Percentiles rank a stretch among this genome's conserved stretches.
phyloP scores from a whole-genome alignment of 176 grass and related monocot genomes.

The Avena atlantica region DNA sequence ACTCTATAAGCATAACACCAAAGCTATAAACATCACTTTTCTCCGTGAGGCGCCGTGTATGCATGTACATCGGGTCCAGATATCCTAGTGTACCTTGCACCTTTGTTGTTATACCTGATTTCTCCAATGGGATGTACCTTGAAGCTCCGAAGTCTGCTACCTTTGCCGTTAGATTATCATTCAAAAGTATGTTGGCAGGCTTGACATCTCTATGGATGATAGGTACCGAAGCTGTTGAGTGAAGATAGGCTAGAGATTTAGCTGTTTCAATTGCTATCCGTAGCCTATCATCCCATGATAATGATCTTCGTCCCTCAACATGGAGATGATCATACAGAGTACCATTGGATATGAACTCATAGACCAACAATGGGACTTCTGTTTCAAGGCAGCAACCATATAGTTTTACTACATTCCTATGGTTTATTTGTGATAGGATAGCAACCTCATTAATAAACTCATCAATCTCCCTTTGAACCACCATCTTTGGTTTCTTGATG shows the following conservation, averaged over 20 bases:
- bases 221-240: not conserved
- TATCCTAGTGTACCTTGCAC: slow-evolving; percentile 16
- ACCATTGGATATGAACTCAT: not conserved
- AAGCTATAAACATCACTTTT: slow-evolving; percentile 3
- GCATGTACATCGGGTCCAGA: not conserved
- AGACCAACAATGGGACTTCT: not conserved
- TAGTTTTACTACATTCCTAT: not conserved
- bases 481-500: too few species aligned
- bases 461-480: too few species aligned
- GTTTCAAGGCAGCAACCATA: not conserved
- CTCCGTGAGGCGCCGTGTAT: not conserved
- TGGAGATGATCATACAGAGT: not conserved
- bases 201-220: slow-evolving; percentile 2
- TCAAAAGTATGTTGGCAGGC: slow-evolving; percentile 15
- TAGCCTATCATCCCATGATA: not conserved
- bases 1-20: not conserved
- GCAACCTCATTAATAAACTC: not conserved
- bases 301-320: not conserved
- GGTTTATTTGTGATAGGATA: not conserved
- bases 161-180: slow-evolving; percentile 3
- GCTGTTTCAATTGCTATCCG: not conserved
- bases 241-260: not conserved
- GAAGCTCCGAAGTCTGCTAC: slow-evolving; percentile 17
- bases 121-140: not conserved
- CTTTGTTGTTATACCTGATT: not conserved